A percentile compares a stretch with the other conserved stretches of the same genome.
These are phyloP conservation scores for Ambrosiella beaveri DNA, from an alignment of 2,329 filamentous ascomycete genomes.

Conservation along the genomic window DNA sequence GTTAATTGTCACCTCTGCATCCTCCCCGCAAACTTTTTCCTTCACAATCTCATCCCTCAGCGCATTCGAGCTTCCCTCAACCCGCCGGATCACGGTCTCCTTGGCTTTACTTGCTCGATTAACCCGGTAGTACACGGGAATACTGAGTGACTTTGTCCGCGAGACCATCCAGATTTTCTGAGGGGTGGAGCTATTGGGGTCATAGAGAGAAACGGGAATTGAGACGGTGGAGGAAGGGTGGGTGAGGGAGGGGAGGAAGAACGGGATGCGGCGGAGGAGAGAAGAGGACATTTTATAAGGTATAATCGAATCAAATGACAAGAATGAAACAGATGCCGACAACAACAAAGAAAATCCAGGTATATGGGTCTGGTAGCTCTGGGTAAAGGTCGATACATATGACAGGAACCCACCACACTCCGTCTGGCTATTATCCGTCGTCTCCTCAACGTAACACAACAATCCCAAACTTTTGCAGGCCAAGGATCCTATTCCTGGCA, in stretches of 20 bases:
- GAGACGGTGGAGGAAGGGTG: conserved; percentile 10
- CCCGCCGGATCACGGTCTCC: conserved; percentile 54
- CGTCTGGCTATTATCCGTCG: too few relatives aligned
- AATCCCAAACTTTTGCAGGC: too few relatives aligned
- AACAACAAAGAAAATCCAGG: too few relatives aligned
- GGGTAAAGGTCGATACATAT: too few relatives aligned
- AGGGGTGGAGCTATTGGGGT: not conserved
- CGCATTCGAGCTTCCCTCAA: conserved; percentile 52
- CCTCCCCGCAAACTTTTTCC: conserved; percentile 37
- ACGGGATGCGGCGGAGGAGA: not conserved
- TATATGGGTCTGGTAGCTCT: too few relatives aligned
- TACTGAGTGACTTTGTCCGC: not conserved
- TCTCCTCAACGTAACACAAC: too few relatives aligned
- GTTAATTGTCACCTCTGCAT: conserved; percentile 35
- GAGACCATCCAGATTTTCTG: not conserved
- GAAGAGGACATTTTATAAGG: not conserved
- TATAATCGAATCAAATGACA: not conserved
- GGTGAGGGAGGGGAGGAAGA: conserved; percentile 10
- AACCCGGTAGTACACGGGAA: not conserved
- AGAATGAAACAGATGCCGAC: not conserved
- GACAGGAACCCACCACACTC: too few relatives aligned
- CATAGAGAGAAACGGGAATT: conserved; percentile 6
- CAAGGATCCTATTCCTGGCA: too few relatives aligned
- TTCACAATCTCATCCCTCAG: conserved; percentile 46
- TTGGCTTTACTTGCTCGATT: not conserved